phyloP scores from a whole-genome alignment of 2,329 filamentous ascomycete species.

The Clarireedia paspali region DNA sequence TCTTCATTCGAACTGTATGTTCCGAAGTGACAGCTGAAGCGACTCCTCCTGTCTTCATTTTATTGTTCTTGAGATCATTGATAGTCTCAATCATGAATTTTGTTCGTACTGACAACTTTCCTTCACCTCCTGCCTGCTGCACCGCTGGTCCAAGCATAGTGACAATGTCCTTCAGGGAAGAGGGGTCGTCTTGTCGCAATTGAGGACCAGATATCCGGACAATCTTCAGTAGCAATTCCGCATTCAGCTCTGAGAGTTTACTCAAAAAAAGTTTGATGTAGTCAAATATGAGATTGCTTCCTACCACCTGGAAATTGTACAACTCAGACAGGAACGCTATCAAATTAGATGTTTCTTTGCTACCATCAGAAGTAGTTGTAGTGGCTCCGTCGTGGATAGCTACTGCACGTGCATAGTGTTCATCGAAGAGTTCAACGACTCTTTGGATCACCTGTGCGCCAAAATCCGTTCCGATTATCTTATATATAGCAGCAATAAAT shows the following conservation, averaged over 20 bases:
- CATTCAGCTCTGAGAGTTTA: constrained; percentile 75
- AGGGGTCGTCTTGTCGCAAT: constrained; percentile 80
- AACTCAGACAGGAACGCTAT: constrained; percentile 77
- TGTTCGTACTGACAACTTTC: constrained; percentile 73
- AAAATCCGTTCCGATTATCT: constrained; percentile 79
- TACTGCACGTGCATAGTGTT: constrained; percentile 44
- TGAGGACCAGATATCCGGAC: constrained; percentile 77
- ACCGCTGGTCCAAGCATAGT: constrained; percentile 68
- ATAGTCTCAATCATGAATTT: constrained; percentile 98
- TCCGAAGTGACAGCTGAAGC: constrained; percentile 70
- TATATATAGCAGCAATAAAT: constrained; percentile 83
- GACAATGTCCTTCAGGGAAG: constrained; percentile 82
- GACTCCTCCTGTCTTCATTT: constrained; percentile 65
- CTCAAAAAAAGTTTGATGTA: constrained; percentile 73
- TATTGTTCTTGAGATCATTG: constrained; percentile 89
- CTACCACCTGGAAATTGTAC: constrained; percentile 86
- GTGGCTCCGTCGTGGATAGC: constrained; percentile 28
- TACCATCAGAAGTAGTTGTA: constrained; percentile 20
- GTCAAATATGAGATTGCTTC: constrained; percentile 79
- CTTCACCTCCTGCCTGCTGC: constrained; percentile 58
- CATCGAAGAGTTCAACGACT: constrained; percentile 67
- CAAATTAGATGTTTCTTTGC: constrained; percentile 66
- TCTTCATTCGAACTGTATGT: constrained; percentile 83
- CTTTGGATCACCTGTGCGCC: constrained; percentile 79
- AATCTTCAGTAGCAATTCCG: constrained; percentile 78